Conservation (phyloP, 106 monocot species). For the Phalaenopsis aphrodite region DNA sequence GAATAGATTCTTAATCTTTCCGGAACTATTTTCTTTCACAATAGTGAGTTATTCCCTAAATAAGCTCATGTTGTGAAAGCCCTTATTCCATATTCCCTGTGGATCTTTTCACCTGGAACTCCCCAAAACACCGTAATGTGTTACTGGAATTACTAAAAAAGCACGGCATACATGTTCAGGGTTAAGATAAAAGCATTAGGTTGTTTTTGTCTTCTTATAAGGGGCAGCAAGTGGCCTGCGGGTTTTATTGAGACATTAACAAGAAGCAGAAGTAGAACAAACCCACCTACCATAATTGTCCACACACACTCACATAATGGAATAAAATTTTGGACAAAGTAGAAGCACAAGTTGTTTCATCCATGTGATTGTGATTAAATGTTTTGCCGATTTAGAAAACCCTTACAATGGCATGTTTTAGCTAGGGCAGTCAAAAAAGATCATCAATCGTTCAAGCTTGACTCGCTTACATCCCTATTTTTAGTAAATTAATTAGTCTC, state of each 20-base stretch:
- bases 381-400: not conserved
- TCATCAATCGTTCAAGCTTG: too few species aligned
- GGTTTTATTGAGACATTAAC: not conserved
- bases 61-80: not conserved
- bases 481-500: not conserved
- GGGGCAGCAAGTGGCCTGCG: not conserved
- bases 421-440: not conserved
- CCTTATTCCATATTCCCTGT: not conserved
- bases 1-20: not conserved
- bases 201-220: not conserved
- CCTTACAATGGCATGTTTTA: not conserved
- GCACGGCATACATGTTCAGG: not conserved
- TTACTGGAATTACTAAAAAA: not conserved
- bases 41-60: not conserved
- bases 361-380: not conserved
- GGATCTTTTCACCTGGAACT: not conserved
- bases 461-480: not conserved
- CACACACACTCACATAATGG: too few species aligned
- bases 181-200: not conserved
- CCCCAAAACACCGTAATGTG: not conserved
- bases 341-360: not conserved
- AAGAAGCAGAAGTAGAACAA: not conserved
- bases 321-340: not conserved
- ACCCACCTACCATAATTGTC: too few species aligned
- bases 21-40: not conserved